Evolutionary conservation across 441 rosid genomes (phyloP).

Genomic region (Lepidium campestre): DNA sequence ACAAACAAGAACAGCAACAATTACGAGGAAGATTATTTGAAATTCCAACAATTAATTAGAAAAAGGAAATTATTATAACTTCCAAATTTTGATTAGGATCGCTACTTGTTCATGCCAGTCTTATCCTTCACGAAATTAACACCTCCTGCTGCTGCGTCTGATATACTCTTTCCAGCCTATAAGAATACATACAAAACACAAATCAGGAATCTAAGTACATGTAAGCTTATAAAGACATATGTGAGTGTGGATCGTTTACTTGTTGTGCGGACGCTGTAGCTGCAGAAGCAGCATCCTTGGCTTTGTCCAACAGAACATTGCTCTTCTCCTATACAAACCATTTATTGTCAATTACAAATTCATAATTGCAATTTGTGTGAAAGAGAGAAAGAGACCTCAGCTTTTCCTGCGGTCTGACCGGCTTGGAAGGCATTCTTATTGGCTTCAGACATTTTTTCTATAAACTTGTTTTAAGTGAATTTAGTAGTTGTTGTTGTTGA

Average conservation of each 20-base stretch:
- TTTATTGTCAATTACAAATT: background rate
- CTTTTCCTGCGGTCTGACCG: constrained; percentile 24
- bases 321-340: constrained; percentile 23
- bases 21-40: background rate
- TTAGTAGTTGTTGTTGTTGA: background rate
- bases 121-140: constrained; percentile 24
- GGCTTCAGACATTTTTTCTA: constrained; percentile 19
- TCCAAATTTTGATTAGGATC: background rate
- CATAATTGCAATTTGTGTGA: too few species aligned
- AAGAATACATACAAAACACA: background rate
- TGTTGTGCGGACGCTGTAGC: background rate
- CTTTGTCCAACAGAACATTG: constrained; percentile 9
- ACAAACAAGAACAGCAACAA: background rate
- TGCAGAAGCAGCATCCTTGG: constrained; percentile 12
- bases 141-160: constrained; percentile 19
- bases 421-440: constrained; percentile 29
- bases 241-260: background rate
- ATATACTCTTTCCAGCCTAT: constrained; percentile 16
- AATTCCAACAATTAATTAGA: constrained; percentile 1
- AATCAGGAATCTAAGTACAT: background rate
- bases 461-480: background rate
- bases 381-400: constrained; percentile 24
- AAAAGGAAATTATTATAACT: background rate
- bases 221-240: background rate
- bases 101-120: constrained; percentile 28